Evolutionary conservation across 495 filamentous ascomycete species (phyloP), one percentile per base, ranked within the genome.

Genomic region (Aspergillus nanangensis): DNA sequence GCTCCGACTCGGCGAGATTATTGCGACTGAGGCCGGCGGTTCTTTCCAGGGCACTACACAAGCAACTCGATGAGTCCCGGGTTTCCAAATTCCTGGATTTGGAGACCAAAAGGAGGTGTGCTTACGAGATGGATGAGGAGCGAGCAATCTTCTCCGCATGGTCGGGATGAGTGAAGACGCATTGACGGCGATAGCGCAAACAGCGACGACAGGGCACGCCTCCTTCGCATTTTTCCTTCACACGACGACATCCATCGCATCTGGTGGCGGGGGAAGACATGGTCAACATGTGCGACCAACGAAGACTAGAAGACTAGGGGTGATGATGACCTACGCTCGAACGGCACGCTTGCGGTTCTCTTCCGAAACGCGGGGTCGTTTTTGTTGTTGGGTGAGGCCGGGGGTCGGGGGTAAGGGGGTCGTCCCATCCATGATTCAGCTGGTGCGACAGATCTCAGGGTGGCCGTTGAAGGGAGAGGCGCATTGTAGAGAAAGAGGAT

Each of bases 201-300:
- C 72, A 76, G 29, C 72, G 60, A 27, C 70, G 68, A 59, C 72
- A 76, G 1, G 72, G 72, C n/a, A 74, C 66, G 34, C 71, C 70
- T 34, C 72, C 72, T 57, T 74, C 71, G 53, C 72, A 76, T 64
- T 74, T 74, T 52, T 74, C 70, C 49, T 74, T 74, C 32, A 74
- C 70, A 43, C 70, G 63, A 49, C 70, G 69, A 52, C 70, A 74
- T 29, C 69, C 69, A 50, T 74, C 70, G 43, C 70, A 74, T 39
- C 70, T 74, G 53, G 14, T 45, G 18, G 8, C 10, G 14, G 40
- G 8, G 41, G 41, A 38, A 41, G 27, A 36, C 11, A 9, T 5
- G 33, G 25, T 35, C 19, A 1, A n/a, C 9, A 23, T 23, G 17
- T 10, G 8, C 17, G n/a, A 32, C 33, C 33, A 20, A 31, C 14